Base-by-base conservation (phyloP, 2,329 filamentous ascomycete species). In the Bretziella fagacearum region DNA sequence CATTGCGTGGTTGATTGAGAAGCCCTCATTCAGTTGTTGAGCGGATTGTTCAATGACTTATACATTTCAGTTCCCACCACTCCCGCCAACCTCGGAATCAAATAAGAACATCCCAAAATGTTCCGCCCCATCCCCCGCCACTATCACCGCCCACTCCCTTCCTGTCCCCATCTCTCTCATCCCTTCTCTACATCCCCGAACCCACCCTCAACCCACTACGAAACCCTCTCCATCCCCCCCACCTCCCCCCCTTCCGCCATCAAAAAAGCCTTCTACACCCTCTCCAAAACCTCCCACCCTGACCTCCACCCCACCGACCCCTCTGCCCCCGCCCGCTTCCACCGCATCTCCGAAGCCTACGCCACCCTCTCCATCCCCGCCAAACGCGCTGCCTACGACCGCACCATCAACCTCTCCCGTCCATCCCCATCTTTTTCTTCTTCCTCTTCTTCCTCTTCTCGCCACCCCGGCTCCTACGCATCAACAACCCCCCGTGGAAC, bases 221-320 rank as follows among this genome's bases (percentile, higher is more conserved):
- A 89, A 56, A 77, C 79, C 33, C 71, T 98, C 44, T 73, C 79
- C 35, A 62, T 98, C n/a, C 64, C 74, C 0, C 68, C 71, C 35
- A 72, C 73, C 53, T 87, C 89, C 33, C 76, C 81, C 13, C 64
- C 73, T 1, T 66, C 69, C 6, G 84, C 94, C 46, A 87, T 96
- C 52, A 96, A 96, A 63, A 89, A 83, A 80, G 75, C 75, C 54
- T 98, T 95, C 73, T 96, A 95, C 70, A 64, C 72, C 52, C 82
- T 96, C 60, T 94, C 86, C 58, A 93, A 95, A 64, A 66, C 73
- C 46, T 81, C 94, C 70, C 91, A 98, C 63, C 91, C 91, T 1
- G 91, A 98, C 69, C 77, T 79, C 59, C 93, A 96, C 68, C 84
- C 72, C 51, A 59, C 73, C 55, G 81, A 94, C 62, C 81, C 83